Evolutionary conservation across 805 yeast species (phyloP).

Genomic region (Candida dajiaensis): DNA sequence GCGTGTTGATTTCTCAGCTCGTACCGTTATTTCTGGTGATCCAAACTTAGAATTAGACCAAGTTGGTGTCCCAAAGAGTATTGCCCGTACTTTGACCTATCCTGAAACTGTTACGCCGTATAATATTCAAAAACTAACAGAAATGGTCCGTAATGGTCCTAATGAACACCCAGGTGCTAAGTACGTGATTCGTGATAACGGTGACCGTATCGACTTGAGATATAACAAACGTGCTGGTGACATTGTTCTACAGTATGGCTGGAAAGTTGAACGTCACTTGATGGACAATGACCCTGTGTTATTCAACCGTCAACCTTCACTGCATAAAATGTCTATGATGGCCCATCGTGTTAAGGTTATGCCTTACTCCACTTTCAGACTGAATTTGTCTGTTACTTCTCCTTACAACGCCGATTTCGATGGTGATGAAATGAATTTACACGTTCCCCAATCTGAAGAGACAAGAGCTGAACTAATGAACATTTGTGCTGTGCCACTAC

Average conservation of each 20-base stretch:
- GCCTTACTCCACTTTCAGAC: conserved; percentile 97
- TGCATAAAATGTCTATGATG: conserved; percentile 99
- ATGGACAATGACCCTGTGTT: conserved; percentile 97
- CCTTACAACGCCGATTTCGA: conserved; percentile 99
- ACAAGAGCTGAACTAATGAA: conserved; percentile 94
- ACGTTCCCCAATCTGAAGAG: conserved; percentile 97
- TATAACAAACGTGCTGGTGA: conserved; percentile 98
- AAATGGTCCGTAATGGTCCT: conserved; percentile 94
- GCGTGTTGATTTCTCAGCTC: conserved; percentile 98
- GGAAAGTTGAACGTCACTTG: conserved; percentile 98
- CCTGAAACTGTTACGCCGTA: conserved; percentile 98
- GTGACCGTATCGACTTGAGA: conserved; percentile 96
- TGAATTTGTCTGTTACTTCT: conserved; percentile 93
- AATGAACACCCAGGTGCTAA: conserved; percentile 99
- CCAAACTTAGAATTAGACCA: conserved; percentile 96
- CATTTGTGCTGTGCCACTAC: conserved; percentile 94
- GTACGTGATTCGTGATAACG: conserved; percentile 95
- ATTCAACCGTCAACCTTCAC: conserved; percentile 98
- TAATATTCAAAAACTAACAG: conserved; percentile 89
- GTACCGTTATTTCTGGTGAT: conserved; percentile 99
- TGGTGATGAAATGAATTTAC: conserved; percentile 99
- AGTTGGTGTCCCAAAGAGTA: conserved; percentile 97
- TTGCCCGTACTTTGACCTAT: conserved; percentile 91
- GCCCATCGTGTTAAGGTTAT: conserved; percentile 96
- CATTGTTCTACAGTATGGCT: conserved; percentile 94